Base-by-base conservation (phyloP, 1,284 basidiomycete species). In the Xanthoconium separans region DNA sequence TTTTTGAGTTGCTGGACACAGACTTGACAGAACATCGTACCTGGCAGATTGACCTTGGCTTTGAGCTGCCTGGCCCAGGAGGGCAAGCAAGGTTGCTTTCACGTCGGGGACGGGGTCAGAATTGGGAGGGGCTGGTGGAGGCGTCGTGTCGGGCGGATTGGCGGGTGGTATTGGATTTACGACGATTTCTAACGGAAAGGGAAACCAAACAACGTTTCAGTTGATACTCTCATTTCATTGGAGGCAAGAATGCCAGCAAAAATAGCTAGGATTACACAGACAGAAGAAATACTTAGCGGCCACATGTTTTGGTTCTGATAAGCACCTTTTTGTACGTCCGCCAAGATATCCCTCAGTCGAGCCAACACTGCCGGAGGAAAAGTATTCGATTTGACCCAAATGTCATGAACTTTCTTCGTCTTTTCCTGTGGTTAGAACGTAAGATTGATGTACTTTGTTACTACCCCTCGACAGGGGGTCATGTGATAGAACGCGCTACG, bases 331-430 rank as follows among this genome's bases (percentile, higher is more conserved):
- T 75, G 77, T 66, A 75, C 75, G 69, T 76, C 80, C 72, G 81
- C 80, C 72, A 89, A 71, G 69, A 86, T 73, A 70, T 83, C 80
- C 70, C 77, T 75, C 70, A 93, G 76, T 63, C 82, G 85, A 57
- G 81, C 75, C 65, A 93, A 74, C 61, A 89, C 81, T 61, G 78
- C 68, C 61, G 84, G 68, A 55, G 91, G 86, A 75, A 97, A 97
- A 45, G 94, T 95, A 72, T 78, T 82, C 58, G 84, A 83, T 73
- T 93, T 95, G 66, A 80, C 81, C 94, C 94, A 97, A 65, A 97
- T 96, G 73, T 96, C 95, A 73, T 94, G 82, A 66, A 97, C 85
- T 75, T 96, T 97, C 78, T 89, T 88, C 48, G 90, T 82, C 75
- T 97, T 97, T 77, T 96, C 95, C 94, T 97, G 78, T 71, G 59